phyloP scores from a whole-genome alignment of 2,329 filamentous ascomycete species.

The Aspergillus sp. region DNA sequence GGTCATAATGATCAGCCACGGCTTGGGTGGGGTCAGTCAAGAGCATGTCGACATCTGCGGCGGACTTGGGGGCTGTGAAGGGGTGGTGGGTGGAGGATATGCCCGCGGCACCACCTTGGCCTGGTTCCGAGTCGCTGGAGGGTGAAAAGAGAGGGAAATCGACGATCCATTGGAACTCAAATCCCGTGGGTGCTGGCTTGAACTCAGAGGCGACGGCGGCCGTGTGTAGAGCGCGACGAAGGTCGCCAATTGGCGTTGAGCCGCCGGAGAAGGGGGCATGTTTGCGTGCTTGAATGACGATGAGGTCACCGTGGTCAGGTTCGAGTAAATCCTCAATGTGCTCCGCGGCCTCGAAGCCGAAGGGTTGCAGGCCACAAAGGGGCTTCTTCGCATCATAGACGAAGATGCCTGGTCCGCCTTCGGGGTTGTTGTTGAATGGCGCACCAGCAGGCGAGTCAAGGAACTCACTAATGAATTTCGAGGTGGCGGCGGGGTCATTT shows the following conservation, averaged over 20 bases:
- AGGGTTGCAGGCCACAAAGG: slow-evolving; percentile 68
- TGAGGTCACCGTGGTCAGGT: slow-evolving; percentile 67
- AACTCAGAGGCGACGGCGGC: slow-evolving; percentile 61
- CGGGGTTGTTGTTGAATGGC: slow-evolving; percentile 61
- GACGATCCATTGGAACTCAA: slow-evolving; percentile 76
- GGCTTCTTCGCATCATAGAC: slow-evolving; percentile 70
- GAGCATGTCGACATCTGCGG: slow-evolving; percentile 69
- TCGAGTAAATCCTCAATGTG: slow-evolving; percentile 49
- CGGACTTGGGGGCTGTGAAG: slow-evolving; percentile 79
- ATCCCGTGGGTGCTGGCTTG: slow-evolving; percentile 48
- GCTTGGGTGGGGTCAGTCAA: slow-evolving; percentile 66
- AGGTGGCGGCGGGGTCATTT: slow-evolving; percentile 50
- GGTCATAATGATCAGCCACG: slow-evolving; percentile 86
- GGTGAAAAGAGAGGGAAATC: slow-evolving; percentile 92
- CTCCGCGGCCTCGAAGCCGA: slow-evolving; percentile 68
- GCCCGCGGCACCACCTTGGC: slow-evolving; percentile 75
- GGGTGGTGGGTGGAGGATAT: slow-evolving; percentile 90
- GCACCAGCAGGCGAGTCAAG: slow-evolving; percentile 61
- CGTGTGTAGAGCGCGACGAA: slow-evolving; percentile 67
- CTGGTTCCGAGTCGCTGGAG: slow-evolving; percentile 59
- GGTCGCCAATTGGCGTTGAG: slow-evolving; percentile 66
- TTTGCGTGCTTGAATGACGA: slow-evolving; percentile 75
- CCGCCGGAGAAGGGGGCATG: slow-evolving; percentile 64
- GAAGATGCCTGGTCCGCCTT: slow-evolving; percentile 76
- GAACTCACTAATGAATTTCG: slow-evolving; percentile 62